Evolutionary conservation across 2,329 filamentous ascomycete genomes (phyloP).

Genomic region (Paraconiothyrium sp.): DNA sequence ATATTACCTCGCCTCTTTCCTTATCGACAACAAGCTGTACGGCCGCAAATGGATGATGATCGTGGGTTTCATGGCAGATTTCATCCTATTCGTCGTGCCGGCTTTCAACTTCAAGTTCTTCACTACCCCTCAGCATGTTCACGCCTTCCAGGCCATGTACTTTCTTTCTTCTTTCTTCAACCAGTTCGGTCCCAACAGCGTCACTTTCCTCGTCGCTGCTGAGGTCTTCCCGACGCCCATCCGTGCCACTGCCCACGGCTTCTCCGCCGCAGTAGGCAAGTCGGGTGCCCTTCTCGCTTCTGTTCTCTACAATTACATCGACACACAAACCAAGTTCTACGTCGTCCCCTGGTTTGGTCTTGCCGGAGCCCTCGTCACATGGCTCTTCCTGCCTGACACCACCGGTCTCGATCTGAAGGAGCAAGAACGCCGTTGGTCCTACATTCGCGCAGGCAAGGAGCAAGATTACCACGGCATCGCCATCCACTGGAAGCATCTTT

Average conservation of each 20-base stretch:
- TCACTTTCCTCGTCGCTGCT: constrained; percentile 94
- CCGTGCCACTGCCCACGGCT: constrained; percentile 91
- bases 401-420: constrained; percentile 97
- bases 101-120: constrained; percentile 91
- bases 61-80: constrained; percentile 90
- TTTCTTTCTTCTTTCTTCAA: constrained; percentile 99
- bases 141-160: constrained; percentile 97
- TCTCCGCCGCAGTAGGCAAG: constrained; percentile 92
- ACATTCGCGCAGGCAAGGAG: constrained; percentile 79
- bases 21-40: constrained; percentile 97
- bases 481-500: constrained; percentile 88
- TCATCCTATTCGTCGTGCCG: constrained; percentile 91
- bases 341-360: constrained; percentile 97
- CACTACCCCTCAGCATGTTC: constrained; percentile 74
- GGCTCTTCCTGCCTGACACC: constrained; percentile 91
- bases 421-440: constrained; percentile 92
- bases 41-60: constrained; percentile 97
- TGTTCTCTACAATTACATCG: constrained; percentile 95
- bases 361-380: constrained; percentile 82
- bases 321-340: constrained; percentile 83
- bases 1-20: constrained; percentile 87
- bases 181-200: constrained; percentile 95
- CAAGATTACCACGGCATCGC: constrained; percentile 92
- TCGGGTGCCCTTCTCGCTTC: constrained; percentile 85
- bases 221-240: constrained; percentile 97